These are phyloP conservation scores for Candida freyschussii DNA, from an alignment of 1,139 yeast genomes.

Conservation along the genomic window DNA sequence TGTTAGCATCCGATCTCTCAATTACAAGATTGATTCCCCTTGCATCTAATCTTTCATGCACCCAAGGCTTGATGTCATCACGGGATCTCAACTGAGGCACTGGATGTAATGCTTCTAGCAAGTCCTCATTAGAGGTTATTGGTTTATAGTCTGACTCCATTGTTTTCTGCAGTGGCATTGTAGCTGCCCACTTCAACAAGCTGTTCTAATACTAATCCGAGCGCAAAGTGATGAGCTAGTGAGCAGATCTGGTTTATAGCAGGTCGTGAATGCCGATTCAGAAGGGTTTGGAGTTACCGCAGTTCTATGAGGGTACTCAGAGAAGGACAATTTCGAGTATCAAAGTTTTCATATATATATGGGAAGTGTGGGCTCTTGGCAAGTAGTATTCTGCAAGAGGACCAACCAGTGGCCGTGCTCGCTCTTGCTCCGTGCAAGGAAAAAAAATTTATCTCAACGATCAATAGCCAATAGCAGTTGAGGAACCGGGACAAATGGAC, in stretches of 20 bases:
- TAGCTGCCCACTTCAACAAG: neutral
- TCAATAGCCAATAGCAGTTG: slow-evolving; percentile 18
- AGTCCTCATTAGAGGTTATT: slow-evolving; percentile 22
- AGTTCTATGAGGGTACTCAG: no score
- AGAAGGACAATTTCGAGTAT: neutral
- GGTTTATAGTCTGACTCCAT: slow-evolving; percentile 2
- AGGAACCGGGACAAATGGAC: slow-evolving; percentile 13
- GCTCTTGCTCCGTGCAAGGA: slow-evolving; percentile 7
- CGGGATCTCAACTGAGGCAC: slow-evolving; percentile 38
- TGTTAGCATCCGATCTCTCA: slow-evolving; percentile 63
- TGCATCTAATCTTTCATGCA: slow-evolving; percentile 42
- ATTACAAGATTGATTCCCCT: slow-evolving; percentile 60
- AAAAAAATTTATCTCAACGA: slow-evolving; percentile 22
- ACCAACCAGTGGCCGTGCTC: slow-evolving; percentile 10
- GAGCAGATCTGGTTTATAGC: no score
- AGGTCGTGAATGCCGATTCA: no score
- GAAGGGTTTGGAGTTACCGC: no score
- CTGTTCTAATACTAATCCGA: no score
- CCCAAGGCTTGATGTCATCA: slow-evolving; percentile 64
- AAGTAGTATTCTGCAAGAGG: neutral
- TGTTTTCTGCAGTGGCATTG: neutral
- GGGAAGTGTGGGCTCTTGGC: neutral
- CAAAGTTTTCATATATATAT: neutral
- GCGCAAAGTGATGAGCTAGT: no score
- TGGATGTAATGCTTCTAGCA: slow-evolving; percentile 25